Percentiles rank a stretch among this genome's conserved stretches.
Conservation (phyloP, 2,329 filamentous ascomycete species). For the Calonectria hongkongensis region DNA sequence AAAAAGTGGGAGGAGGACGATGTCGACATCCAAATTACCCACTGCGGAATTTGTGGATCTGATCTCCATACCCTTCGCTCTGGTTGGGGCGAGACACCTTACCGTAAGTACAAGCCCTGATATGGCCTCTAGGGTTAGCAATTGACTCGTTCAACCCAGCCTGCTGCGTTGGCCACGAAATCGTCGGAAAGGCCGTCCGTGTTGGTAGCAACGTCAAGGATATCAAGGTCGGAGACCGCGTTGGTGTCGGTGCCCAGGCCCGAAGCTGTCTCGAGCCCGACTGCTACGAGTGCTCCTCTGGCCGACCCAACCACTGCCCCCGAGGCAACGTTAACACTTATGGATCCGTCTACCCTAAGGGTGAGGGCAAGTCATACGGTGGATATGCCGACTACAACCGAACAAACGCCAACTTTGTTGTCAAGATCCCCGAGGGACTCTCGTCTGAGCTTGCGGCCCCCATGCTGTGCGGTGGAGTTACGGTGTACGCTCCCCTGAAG, state of each 20-base stretch:
- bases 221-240: slow-evolving; percentile 77
- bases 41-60: slow-evolving; percentile 80
- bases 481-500: slow-evolving; percentile 84
- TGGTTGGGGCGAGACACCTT: slow-evolving; percentile 65
- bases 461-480: slow-evolving; percentile 89
- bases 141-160: slow-evolving; percentile 54
- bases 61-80: slow-evolving; percentile 76
- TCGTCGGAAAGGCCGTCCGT: slow-evolving; percentile 74
- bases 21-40: slow-evolving; percentile 78
- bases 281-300: slow-evolving; percentile 71
- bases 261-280: slow-evolving; percentile 73
- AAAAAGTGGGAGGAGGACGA: slow-evolving; percentile 80
- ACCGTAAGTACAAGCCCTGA: slow-evolving; percentile 25
- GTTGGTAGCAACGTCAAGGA: slow-evolving; percentile 68
- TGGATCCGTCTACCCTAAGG: slow-evolving; percentile 72
- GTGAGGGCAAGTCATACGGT: slow-evolving; percentile 76
- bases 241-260: slow-evolving; percentile 81
- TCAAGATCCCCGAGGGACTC: slow-evolving; percentile 84
- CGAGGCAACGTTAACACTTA: slow-evolving; percentile 76
- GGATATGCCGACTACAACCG: slow-evolving; percentile 68
- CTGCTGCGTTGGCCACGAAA: slow-evolving; percentile 78
- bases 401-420: slow-evolving; percentile 59
- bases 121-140: background rate
- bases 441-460: slow-evolving; percentile 78
- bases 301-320: slow-evolving; percentile 75